Conservation (phyloP, 805 yeast genomes). For the Sporopachydermia quercuum region DNA sequence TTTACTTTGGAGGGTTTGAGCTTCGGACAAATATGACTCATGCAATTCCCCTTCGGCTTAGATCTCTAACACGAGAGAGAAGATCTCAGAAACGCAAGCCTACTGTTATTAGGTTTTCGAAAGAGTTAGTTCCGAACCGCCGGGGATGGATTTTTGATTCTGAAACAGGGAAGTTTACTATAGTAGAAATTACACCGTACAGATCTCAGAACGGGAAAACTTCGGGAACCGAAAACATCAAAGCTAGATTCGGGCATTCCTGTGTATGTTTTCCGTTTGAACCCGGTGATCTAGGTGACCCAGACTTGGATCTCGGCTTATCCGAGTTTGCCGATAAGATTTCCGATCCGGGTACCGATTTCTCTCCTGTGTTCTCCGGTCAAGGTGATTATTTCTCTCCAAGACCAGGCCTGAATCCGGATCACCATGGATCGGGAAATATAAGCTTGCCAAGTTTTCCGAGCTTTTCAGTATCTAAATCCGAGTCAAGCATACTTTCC, state of each 20-base stretch:
- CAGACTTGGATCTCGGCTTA: slow-evolving; percentile 15
- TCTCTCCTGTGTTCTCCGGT: no score
- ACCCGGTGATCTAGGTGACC: slow-evolving; percentile 12
- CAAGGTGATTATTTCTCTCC: background rate
- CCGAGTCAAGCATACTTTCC: background rate
- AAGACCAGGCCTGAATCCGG: background rate
- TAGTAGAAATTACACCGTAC: slow-evolving; percentile 18
- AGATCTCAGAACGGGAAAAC: slow-evolving; percentile 7
- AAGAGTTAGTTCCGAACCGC: slow-evolving; percentile 32
- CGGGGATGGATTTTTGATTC: slow-evolving; percentile 47
- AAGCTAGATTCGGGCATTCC: slow-evolving; percentile 19
- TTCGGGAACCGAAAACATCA: slow-evolving; percentile 6
- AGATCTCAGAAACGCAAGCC: no score
- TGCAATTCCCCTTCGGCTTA: slow-evolving; percentile 10
- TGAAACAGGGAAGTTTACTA: slow-evolving; percentile 30
- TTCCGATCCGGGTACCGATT: slow-evolving; percentile 12
- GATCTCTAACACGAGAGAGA: no score
- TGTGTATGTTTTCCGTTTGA: slow-evolving; percentile 15
- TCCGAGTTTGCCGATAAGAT: slow-evolving; percentile 16
- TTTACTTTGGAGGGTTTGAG: slow-evolving; percentile 61
- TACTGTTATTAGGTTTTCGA: slow-evolving; percentile 25
- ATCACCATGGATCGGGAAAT: background rate
- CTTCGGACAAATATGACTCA: slow-evolving; percentile 19
- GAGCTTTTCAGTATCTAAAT: slow-evolving; percentile 10
- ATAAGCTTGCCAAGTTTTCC: slow-evolving; percentile 23